Conservation (phyloP, 1,284 basidiomycete genomes). For the Thelephora terrestris region DNA sequence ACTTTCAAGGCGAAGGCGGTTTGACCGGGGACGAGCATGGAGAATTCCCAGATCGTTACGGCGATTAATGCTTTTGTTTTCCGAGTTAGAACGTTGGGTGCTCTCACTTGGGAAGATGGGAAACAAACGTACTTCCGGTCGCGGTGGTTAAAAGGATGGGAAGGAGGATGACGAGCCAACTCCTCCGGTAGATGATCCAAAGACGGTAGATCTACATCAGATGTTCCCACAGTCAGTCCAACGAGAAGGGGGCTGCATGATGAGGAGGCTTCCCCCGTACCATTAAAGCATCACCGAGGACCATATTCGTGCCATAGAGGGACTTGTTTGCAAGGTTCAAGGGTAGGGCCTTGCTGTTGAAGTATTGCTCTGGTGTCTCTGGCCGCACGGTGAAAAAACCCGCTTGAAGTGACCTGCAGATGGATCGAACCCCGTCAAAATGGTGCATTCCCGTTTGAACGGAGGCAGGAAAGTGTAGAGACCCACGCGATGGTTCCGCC, state of each 20-base stretch:
- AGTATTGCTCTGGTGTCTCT: not conserved
- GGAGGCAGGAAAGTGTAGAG: not conserved
- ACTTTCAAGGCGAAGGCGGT: not conserved
- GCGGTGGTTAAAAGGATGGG: not conserved
- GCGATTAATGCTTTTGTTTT: not conserved
- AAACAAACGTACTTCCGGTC: not conserved
- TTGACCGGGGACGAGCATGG: not conserved
- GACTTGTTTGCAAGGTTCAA: conserved; percentile 1
- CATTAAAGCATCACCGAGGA: conserved; percentile 1
- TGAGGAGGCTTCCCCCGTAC: not conserved
- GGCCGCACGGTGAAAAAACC: not conserved
- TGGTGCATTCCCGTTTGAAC: not conserved
- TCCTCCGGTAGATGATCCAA: not conserved
- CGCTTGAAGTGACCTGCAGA: not conserved
- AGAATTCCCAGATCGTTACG: conserved; percentile 3
- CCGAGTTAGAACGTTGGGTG: too few species aligned
- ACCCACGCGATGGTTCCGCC: not conserved
- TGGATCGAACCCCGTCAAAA: not conserved
- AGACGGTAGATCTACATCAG: conserved; percentile 1
- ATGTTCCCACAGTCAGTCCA: not conserved
- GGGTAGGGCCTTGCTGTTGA: not conserved
- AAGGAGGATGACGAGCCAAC: not conserved
- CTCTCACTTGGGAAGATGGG: not conserved
- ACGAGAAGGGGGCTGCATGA: not conserved
- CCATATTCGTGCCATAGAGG: not conserved